Evolutionary conservation across 805 yeast genomes (phyloP).

Genomic region (Priceomyces medius): DNA sequence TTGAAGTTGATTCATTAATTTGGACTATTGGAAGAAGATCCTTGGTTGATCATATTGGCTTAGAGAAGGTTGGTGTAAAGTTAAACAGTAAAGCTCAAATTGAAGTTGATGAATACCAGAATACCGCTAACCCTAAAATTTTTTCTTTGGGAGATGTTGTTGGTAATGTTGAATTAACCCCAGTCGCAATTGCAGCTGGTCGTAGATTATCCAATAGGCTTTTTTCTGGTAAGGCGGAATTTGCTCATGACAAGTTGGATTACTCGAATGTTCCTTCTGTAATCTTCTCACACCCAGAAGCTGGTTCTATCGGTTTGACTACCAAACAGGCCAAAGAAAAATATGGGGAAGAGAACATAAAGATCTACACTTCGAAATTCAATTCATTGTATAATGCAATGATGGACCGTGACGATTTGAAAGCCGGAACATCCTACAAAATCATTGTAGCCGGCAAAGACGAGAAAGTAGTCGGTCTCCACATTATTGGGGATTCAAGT

Average conservation of each 20-base stretch:
- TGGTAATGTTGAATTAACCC: slow-evolving; percentile 91
- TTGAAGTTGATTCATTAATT: slow-evolving; percentile 71
- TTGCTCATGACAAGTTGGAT: slow-evolving; percentile 76
- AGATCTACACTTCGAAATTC: slow-evolving; percentile 79
- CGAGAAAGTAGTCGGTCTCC: slow-evolving; percentile 95
- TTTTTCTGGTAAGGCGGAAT: slow-evolving; percentile 72
- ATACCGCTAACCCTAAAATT: slow-evolving; percentile 66
- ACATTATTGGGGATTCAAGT: slow-evolving; percentile 85
- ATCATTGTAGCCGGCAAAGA: slow-evolving; percentile 72
- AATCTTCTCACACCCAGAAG: slow-evolving; percentile 98
- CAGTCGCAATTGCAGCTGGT: slow-evolving; percentile 98
- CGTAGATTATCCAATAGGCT: slow-evolving; percentile 88
- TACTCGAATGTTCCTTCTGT: slow-evolving; percentile 87
- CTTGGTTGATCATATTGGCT: slow-evolving; percentile 60
- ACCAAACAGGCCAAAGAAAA: slow-evolving; percentile 74
- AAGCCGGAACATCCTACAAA: slow-evolving; percentile 87
- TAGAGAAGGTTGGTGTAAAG: slow-evolving; percentile 73
- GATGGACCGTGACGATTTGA: slow-evolving; percentile 58
- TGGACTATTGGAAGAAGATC: slow-evolving; percentile 96
- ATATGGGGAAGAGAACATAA: slow-evolving; percentile 78
- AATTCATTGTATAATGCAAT: slow-evolving; percentile 93
- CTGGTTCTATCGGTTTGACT: slow-evolving; percentile 87
- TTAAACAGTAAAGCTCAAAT: slow-evolving; percentile 61
- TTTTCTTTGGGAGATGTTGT: slow-evolving; percentile 93
- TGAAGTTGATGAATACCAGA: slow-evolving; percentile 84